Evolutionary conservation across 805 yeast genomes (phyloP), one percentile per base, ranked within the genome.

Genomic region (Barnettozyma californica): DNA sequence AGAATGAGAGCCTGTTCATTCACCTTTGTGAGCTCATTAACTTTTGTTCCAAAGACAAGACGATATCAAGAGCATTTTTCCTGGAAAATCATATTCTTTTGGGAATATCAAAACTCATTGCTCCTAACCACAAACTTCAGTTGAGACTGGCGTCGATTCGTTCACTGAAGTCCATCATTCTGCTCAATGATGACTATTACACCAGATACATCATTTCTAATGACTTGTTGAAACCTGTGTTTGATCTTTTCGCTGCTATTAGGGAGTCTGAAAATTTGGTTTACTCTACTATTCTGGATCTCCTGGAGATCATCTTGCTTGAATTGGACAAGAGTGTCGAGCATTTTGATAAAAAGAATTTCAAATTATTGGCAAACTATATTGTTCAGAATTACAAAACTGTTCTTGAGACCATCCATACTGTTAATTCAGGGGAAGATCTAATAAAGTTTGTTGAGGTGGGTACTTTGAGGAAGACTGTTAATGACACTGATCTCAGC

Each of bases 281-380:
- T 3, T 85, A 81, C 58, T 89, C 97, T 0, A 77, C 91, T 6
- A 77, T 92, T 53, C 69, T 89, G 41, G 90, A 86, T 61, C 69
- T 91, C 20, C 68, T 83, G 31, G 84, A 79, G 55, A 69, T 74
- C 19, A 58, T 77, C 46, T 55, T 67, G 48, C 27, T 47, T 26
- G 60, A 62, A 6, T 36, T 59, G 18, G 62, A 57, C 31, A 60
- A 56, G 36, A 44, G 43, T 10, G 27, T 14, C 19, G 42, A 41
- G n/a, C 46, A 48, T 6, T 49, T 50, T 35, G 47, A 51, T 16
- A 38, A 56, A 18, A 58, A 54, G 34, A 61, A 61, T 43, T 60
- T 45, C 48, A 60, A 51, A 41, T 33, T 58, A 20, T 45, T 61
- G 31, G 63, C 63, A 2, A 46, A 40, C 23, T 57, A 61, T 39